A percentile compares a stretch with the other conserved stretches of the same genome.
phyloP scores from a whole-genome alignment of 192 early-diverging fungal species.

The Umbelopsis isabellina region DNA sequence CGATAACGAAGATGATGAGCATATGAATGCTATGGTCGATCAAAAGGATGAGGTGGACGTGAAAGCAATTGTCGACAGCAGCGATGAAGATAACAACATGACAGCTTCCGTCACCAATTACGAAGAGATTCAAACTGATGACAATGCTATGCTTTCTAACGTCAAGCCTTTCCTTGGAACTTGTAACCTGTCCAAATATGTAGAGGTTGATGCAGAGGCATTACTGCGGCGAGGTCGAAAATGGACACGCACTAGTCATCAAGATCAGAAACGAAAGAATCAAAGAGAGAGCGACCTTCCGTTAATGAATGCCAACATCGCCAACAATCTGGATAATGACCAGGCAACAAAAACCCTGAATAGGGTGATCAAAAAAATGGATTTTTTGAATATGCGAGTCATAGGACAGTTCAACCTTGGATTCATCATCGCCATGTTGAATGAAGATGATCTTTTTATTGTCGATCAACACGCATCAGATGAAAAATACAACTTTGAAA shows the following conservation, averaged over 20 bases:
- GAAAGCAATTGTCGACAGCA: not conserved
- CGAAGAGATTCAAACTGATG: slow-evolving; percentile 1
- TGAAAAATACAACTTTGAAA: slow-evolving; percentile 98
- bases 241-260: not conserved
- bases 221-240: not conserved
- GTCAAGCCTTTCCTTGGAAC: not conserved
- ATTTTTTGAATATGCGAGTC: slow-evolving; percentile 85
- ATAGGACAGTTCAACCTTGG: slow-evolving; percentile 97
- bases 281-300: slow-evolving; percentile 15
- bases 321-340: slow-evolving; percentile 48
- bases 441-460: slow-evolving; percentile 81
- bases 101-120: not conserved
- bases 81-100: not conserved
- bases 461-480: slow-evolving; percentile 98
- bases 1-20: slow-evolving; percentile 24
- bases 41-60: too few relatives aligned
- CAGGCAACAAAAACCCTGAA: slow-evolving; percentile 48
- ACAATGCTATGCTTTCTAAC: not conserved
- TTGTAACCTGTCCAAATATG: not conserved
- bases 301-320: slow-evolving; percentile 43
- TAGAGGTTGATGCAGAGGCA: not conserved
- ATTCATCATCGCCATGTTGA: slow-evolving; percentile 84
- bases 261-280: not conserved
- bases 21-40: not conserved
- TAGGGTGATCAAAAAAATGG: slow-evolving; percentile 69